Evolutionary conservation across 495 filamentous ascomycete species (phyloP).

Genomic region (Penicillium maclennaniae): DNA sequence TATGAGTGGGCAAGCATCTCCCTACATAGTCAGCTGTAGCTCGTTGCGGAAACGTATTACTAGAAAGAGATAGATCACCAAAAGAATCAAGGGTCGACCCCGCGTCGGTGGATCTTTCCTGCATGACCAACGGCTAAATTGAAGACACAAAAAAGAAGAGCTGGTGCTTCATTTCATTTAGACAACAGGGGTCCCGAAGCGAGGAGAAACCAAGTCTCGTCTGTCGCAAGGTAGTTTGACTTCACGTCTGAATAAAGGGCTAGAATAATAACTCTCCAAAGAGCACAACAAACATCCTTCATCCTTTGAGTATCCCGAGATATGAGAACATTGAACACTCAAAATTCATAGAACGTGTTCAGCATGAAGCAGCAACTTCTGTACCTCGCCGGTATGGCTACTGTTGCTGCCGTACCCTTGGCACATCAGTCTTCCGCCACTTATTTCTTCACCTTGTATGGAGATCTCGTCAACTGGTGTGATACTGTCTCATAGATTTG

Average conservation of each 20-base stretch:
- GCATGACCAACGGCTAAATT: no score
- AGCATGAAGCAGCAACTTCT: background rate
- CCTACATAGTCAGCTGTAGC: background rate
- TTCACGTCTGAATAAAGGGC: no score
- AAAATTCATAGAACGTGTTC: background rate
- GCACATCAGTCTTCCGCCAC: constrained; percentile 11
- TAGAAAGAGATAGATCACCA: background rate
- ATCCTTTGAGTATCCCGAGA: background rate
- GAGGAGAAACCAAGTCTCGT: no score
- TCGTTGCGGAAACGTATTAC: background rate
- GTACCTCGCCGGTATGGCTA: constrained; percentile 12
- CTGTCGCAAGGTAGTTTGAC: no score
- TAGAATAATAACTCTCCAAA: no score
- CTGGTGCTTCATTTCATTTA: no score
- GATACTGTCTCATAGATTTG: background rate
- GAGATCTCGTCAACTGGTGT: background rate
- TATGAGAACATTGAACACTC: background rate
- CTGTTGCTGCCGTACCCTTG: constrained; percentile 20
- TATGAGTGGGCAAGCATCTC: background rate
- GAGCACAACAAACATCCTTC: background rate
- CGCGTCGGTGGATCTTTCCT: constrained; percentile 1
- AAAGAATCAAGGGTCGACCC: background rate
- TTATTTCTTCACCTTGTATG: constrained; percentile 39
- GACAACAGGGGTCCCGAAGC: no score
- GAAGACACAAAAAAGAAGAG: no score